Evolutionary conservation across 257 asterid species (phyloP).

Genomic region (Solanum ossicruentum): DNA sequence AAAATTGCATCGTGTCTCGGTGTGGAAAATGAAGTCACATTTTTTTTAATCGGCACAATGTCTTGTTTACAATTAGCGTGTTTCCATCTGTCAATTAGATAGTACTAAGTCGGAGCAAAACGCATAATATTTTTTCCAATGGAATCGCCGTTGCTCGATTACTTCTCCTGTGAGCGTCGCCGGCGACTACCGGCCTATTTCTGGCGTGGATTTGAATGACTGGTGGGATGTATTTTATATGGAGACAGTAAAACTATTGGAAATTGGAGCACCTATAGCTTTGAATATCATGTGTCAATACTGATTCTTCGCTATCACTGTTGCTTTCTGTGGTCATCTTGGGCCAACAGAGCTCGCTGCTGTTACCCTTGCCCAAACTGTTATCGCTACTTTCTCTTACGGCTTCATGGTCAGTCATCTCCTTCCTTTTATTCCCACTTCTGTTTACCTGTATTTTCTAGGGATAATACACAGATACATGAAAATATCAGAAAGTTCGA

Average conservation of each 20-base stretch:
- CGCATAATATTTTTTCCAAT: neutral
- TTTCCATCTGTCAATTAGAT: too few relatives aligned
- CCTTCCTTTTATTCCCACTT: too few relatives aligned
- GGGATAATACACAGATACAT: too few relatives aligned
- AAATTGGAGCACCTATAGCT: constrained; percentile 60
- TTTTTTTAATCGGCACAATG: too few relatives aligned
- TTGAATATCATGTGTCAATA: constrained; percentile 54
- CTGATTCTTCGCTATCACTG: constrained; percentile 25
- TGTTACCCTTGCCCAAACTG: constrained; percentile 51
- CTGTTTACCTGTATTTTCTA: too few relatives aligned
- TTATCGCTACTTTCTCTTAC: constrained; percentile 43
- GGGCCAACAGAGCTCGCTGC: constrained; percentile 62
- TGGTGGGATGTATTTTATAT: constrained; percentile 35
- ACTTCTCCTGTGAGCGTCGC: constrained; percentile 1
- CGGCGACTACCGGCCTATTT: constrained; percentile 36
- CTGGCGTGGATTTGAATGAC: constrained; percentile 10
- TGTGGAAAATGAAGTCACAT: too few relatives aligned
- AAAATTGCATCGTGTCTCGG: too few relatives aligned
- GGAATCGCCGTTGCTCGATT: constrained; percentile 41
- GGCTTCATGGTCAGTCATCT: constrained; percentile 13
- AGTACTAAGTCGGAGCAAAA: neutral
- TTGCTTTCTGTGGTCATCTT: constrained; percentile 59
- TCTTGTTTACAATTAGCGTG: too few relatives aligned
- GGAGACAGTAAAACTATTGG: constrained; percentile 54
- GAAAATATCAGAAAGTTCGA: too few relatives aligned